A percentile compares a stretch with the other conserved stretches of the same genome.
Conservation (phyloP, 768 basidiomycete species). For the Lentinula sp. region DNA sequence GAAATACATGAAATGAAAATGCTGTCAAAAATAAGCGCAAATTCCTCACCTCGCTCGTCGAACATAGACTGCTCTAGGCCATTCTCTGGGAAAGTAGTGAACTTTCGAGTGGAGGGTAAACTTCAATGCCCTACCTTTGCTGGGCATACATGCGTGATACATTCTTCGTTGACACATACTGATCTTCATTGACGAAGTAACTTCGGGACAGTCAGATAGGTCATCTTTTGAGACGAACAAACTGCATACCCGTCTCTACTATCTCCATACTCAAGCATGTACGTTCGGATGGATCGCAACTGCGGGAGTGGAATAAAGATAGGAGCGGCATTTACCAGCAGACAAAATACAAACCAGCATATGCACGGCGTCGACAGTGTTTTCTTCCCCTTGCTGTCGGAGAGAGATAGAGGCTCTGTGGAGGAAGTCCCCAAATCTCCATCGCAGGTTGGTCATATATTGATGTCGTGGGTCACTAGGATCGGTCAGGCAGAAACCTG, state of each 20-base stretch:
- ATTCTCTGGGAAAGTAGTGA: constrained; percentile 22
- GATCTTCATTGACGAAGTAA: constrained; percentile 51
- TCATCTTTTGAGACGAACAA: neutral
- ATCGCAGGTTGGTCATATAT: constrained; percentile 50
- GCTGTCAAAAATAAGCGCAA: neutral
- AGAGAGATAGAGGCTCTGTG: constrained; percentile 65
- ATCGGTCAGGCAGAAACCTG: constrained; percentile 66
- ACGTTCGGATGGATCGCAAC: constrained; percentile 53
- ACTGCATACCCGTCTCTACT: constrained; percentile 45
- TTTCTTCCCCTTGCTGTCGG: constrained; percentile 70
- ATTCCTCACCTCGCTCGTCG: constrained; percentile 53
- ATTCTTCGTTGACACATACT: constrained; percentile 54
- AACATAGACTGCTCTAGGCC: constrained; percentile 69
- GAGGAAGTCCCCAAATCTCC: constrained; percentile 63
- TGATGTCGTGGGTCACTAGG: constrained; percentile 57
- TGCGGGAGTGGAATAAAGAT: neutral
- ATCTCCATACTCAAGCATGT: constrained; percentile 71
- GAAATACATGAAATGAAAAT: neutral
- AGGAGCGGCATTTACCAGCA: neutral
- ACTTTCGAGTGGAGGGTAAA: neutral
- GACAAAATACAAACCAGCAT: constrained; percentile 44
- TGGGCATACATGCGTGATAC: constrained; percentile 62
- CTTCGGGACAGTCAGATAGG: constrained; percentile 21
- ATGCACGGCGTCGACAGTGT: constrained; percentile 76
- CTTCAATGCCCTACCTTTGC: constrained; percentile 37